Evolutionary conservation across 192 early-diverging fungal genomes (phyloP), one percentile per base, ranked within the genome.

Genomic region (Umbelopsis sp.): DNA sequence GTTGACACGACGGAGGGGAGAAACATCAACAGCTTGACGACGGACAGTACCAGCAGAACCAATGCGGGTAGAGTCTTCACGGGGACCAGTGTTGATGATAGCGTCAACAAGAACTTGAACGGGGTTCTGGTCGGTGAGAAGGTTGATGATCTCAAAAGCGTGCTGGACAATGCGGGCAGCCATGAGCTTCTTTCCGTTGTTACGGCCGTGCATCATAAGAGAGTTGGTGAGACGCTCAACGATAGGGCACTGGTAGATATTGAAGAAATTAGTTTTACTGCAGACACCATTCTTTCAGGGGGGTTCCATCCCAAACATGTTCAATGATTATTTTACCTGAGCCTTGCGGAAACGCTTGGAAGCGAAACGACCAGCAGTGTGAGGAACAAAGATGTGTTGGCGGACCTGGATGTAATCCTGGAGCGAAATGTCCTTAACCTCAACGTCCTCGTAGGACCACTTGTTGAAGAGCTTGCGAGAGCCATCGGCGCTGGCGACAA

Each of bases 141-240:
- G 90, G 92, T 98, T 90, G 84, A 98, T 92, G 84, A 98, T 98
- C 87, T 98, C 97, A 82, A 98, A 97, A 65, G 96, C 94, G 88
- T 98, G 97, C 91, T 98, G 96, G 81, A 98, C 94, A 79, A 98
- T 98, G 73, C 97, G 95, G 82, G 89, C 88, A 75, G 97, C 93
- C 96, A 98, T 97, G 74, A 98, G 88, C 92, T 98, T 98, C 92
- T 98, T 98, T 80, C 96, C 97, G 90, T 96, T 98, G 94, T 98
- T 98, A 78, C 96, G 94, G 73, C 96, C 97, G 87, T 97, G 94
- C 95, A 97, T 97, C 97, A 98, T 98, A 77, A 98, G 88, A 76
- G 96, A 95, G 91, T 97, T 98, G 85, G 94, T 92, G 70, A 98
- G 89, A 82, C 97, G 94, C 92, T 98, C 97, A 69, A 97, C 94